Base-by-base conservation (phyloP, 2,329 filamentous ascomycete genomes). In the Penicillium sp. region DNA sequence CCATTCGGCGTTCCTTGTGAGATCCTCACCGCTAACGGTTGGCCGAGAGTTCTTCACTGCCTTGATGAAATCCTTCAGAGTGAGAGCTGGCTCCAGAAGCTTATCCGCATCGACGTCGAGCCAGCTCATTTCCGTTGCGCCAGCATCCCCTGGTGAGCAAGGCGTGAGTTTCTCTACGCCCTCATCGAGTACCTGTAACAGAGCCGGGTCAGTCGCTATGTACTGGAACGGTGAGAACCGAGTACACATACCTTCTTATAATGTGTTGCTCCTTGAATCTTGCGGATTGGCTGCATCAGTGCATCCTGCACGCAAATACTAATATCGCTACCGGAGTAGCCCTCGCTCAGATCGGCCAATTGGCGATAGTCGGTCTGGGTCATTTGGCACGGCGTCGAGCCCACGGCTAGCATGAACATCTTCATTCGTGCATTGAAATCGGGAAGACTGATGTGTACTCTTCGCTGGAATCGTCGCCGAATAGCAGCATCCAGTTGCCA, bases 401-500 rank as follows among this genome's bases (percentile, higher is more conserved):
- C 94, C n/a, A 99, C 88, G 17, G 91, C 89, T 54, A 99, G 83
- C 80, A 96, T 93, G 77, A 97, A 97, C 93, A 97, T 96, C 69
- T 84, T 92, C 72, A 93, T 93, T 61, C 94, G 86, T 25, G 93
- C 94, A 17, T 91, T 88, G 42, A 88, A 70, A 73, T 99, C 94
- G 7, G 94, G 94, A 44, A 99, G 79, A 64, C 89, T 91, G 75
- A 99, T 99, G 76, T 99, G 94, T 29, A 99, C 93, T 78, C 94
- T 84, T 67, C 94, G 84, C 76, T 99, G 96, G 81, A 99, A 99
- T 71, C 94, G 91, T 75, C 94, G 86, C 66, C 94, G 88, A 68
- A 99, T 99, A 67, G 94, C 94, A 12, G 91, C 90, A 74, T 99
- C 94, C 49, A 99, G 83, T 81, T 99, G 93, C 94, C 94, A 99